A percentile compares a stretch with the other conserved stretches of the same genome.
Evolutionary conservation across 2,329 filamentous ascomycete genomes (phyloP).

Genomic region (Arachnomyces sp.): DNA sequence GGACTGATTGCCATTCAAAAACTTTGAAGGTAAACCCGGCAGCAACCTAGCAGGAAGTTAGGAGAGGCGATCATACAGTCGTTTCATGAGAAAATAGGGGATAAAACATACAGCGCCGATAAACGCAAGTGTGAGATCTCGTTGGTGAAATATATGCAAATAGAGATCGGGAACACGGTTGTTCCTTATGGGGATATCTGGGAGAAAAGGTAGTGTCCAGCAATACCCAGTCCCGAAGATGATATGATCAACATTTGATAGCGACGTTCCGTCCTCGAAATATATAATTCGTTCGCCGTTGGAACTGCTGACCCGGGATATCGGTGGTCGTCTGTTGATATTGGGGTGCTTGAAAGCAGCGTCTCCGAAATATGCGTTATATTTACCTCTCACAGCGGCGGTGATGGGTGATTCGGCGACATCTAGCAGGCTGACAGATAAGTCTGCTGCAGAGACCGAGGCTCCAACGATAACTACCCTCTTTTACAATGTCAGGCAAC

Average conservation of each 20-base stretch:
- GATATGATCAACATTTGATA: slow-evolving; percentile 52
- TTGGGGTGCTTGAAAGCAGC: slow-evolving; percentile 53
- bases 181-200: slow-evolving; percentile 34
- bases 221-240: slow-evolving; percentile 62
- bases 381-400: slow-evolving; percentile 47
- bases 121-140: slow-evolving; percentile 27
- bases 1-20: slow-evolving; percentile 62
- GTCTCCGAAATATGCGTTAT: slow-evolving; percentile 51
- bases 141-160: slow-evolving; percentile 29
- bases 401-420: slow-evolving; percentile 43
- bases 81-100: not conserved
- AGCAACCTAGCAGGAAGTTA: slow-evolving; percentile 21
- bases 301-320: slow-evolving; percentile 31
- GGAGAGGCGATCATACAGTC: not conserved
- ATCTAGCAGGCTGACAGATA: slow-evolving; percentile 46
- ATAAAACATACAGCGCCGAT: slow-evolving; percentile 38
- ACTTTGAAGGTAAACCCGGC: slow-evolving; percentile 56
- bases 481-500: slow-evolving; percentile 25
- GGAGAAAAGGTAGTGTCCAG: slow-evolving; percentile 57
- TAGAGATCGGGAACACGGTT: slow-evolving; percentile 29
- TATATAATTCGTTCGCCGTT: slow-evolving; percentile 41
- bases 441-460: slow-evolving; percentile 58
- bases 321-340: slow-evolving; percentile 24
- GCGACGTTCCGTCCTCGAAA: slow-evolving; percentile 48
- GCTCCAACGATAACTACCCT: slow-evolving; percentile 56